These are phyloP conservation scores for Oxalis stricta DNA, from an alignment of 441 rosid genomes.

Conservation along the genomic window DNA sequence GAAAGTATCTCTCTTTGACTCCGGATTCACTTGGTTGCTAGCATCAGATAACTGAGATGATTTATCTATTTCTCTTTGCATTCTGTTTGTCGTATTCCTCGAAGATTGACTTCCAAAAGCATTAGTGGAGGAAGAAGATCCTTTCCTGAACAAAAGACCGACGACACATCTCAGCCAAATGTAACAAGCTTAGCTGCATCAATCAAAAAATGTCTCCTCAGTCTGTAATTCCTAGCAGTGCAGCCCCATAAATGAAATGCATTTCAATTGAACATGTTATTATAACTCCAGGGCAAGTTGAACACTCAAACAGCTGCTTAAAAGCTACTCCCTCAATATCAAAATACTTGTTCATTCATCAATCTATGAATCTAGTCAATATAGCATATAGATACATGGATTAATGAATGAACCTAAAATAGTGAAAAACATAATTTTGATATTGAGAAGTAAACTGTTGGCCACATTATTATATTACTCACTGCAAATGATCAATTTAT, in stretches of 20 bases:
- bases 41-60: constrained; percentile 8
- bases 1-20: constrained; percentile 43
- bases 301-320: background rate
- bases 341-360: background rate
- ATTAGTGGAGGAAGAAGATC: background rate
- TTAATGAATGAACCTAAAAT: too few relatives aligned
- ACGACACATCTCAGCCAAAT: constrained; percentile 42
- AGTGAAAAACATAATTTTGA: too few relatives aligned
- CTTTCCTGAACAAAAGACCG: constrained; percentile 10
- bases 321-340: background rate
- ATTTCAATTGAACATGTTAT: background rate
- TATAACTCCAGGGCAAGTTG: background rate
- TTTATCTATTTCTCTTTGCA: constrained; percentile 10
- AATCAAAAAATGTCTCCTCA: constrained; percentile 26
- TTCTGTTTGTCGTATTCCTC: too few relatives aligned
- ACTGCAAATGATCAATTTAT: too few relatives aligned
- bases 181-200: constrained; percentile 68
- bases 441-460: too few relatives aligned
- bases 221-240: constrained; percentile 13
- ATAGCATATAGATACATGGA: too few relatives aligned
- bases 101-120: constrained; percentile 17
- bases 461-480: too few relatives aligned
- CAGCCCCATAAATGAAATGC: background rate
- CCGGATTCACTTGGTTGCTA: constrained; percentile 13
- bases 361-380: background rate